A percentile compares a stretch with the other conserved stretches of the same genome.
Conservation (phyloP, 148 eudicot genomes). For the Diospyros kaki region DNA sequence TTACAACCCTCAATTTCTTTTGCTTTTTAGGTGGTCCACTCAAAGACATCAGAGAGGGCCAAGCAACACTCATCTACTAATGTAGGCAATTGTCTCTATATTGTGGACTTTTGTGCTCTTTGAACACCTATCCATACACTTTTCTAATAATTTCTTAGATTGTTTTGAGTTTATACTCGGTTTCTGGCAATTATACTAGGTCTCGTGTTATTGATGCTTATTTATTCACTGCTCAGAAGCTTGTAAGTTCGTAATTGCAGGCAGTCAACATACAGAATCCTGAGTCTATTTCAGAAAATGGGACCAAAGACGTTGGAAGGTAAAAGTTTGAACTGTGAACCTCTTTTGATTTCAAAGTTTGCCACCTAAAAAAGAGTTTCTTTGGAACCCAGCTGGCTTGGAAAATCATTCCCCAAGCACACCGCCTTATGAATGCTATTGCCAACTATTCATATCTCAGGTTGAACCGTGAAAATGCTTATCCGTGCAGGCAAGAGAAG, state of each 20-base stretch:
- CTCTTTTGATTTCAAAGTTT: neutral
- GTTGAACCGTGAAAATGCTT: conserved; percentile 25
- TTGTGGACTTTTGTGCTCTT: too few species aligned
- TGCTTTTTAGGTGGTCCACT: conserved; percentile 57
- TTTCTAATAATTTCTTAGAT: neutral
- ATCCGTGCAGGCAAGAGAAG: conserved; percentile 19
- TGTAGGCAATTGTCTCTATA: conserved; percentile 24
- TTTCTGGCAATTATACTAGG: neutral
- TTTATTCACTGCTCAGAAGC: neutral
- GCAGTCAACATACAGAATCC: conserved; percentile 11
- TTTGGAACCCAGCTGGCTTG: too few species aligned
- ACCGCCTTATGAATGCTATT: too few species aligned
- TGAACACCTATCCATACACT: too few species aligned
- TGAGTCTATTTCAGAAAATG: conserved; percentile 11
- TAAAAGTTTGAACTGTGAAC: conserved; percentile 3
- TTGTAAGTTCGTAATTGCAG: conserved; percentile 1
- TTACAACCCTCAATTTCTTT: neutral
- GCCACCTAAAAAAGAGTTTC: neutral
- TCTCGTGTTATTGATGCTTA: neutral
- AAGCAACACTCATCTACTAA: conserved; percentile 44
- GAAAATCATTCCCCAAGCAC: too few species aligned
- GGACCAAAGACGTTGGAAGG: conserved; percentile 9
- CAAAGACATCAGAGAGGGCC: conserved; percentile 65
- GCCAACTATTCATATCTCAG: conserved; percentile 15
- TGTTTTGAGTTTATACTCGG: neutral